Evolutionary conservation across 768 basidiomycete genomes (phyloP).

Genomic region (Hypholoma sublateritium): DNA sequence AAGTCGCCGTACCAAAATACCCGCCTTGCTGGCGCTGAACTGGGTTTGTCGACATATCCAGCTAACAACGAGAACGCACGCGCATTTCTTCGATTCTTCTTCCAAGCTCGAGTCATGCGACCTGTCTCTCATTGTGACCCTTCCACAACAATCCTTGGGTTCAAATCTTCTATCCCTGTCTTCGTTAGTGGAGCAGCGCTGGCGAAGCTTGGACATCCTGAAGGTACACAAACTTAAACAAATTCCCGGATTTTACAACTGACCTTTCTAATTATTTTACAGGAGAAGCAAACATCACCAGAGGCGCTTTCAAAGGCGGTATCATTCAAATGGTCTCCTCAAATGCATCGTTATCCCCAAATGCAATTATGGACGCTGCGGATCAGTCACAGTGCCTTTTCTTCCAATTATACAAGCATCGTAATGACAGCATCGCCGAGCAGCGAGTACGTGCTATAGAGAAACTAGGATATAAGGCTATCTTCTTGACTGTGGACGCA

Average conservation of each 20-base stretch:
- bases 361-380: slow-evolving; percentile 59
- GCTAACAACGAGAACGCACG: slow-evolving; percentile 69
- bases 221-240: slow-evolving; percentile 35
- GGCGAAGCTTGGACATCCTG: slow-evolving; percentile 85
- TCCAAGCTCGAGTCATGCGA: slow-evolving; percentile 79
- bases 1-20: slow-evolving; percentile 23
- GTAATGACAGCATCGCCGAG: slow-evolving; percentile 63
- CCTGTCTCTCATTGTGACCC: slow-evolving; percentile 63
- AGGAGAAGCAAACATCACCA: slow-evolving; percentile 84
- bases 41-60: slow-evolving; percentile 23
- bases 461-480: slow-evolving; percentile 76
- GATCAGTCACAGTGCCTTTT: slow-evolving; percentile 62
- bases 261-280: slow-evolving; percentile 5
- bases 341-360: slow-evolving; percentile 70
- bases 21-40: slow-evolving; percentile 12
- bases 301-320: slow-evolving; percentile 59
- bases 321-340: slow-evolving; percentile 87
- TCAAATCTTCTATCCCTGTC: slow-evolving; percentile 70
- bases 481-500: slow-evolving; percentile 91
- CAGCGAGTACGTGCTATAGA: slow-evolving; percentile 72
- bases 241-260: not conserved
- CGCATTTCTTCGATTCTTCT: slow-evolving; percentile 86
- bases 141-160: slow-evolving; percentile 74
- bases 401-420: slow-evolving; percentile 87
- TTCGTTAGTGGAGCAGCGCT: slow-evolving; percentile 84